A percentile compares a stretch with the other conserved stretches of the same genome.
phyloP scores from a whole-genome alignment of 768 basidiomycete genomes.

The Russula sp. region DNA sequence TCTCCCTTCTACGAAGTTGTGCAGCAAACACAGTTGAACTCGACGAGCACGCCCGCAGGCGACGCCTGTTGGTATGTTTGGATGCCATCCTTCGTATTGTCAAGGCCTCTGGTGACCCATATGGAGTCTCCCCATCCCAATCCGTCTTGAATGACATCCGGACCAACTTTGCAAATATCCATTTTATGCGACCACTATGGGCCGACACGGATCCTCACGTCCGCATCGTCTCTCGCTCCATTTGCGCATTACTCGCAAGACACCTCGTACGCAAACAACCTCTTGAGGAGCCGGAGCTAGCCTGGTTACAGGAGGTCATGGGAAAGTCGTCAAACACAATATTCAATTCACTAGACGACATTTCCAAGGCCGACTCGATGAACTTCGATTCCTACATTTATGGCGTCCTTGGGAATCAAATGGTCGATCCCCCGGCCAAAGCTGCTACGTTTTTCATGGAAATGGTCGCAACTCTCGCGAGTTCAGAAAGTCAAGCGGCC shows the following conservation, averaged over 20 bases:
- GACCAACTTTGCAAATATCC: constrained; percentile 10
- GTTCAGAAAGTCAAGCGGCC: not conserved
- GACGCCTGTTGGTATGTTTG: constrained; percentile 14
- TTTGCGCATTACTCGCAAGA: constrained; percentile 17
- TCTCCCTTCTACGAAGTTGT: constrained; percentile 20
- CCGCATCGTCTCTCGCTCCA: constrained; percentile 13
- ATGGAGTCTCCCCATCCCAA: not conserved
- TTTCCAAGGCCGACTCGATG: not conserved
- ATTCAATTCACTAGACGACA: not conserved
- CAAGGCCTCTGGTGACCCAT: not conserved
- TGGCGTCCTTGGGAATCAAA: constrained; percentile 5
- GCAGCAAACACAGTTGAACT: constrained; percentile 3
- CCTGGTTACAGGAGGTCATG: constrained; percentile 13
- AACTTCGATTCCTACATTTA: constrained; percentile 13
- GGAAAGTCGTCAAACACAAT: constrained; percentile 10
- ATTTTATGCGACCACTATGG: constrained; percentile 13
- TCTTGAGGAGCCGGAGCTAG: constrained; percentile 2
- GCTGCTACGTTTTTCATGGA: constrained; percentile 4
- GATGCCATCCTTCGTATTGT: constrained; percentile 14
- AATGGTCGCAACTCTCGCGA: constrained; percentile 6
- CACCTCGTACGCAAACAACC: constrained; percentile 10
- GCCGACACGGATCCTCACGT: constrained; percentile 7
- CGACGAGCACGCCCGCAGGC: constrained; percentile 8
- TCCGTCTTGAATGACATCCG: constrained; percentile 13
- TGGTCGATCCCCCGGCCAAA: not conserved